phyloP scores from a whole-genome alignment of 2,329 filamentous ascomycete genomes.

The Aspergillus sp. region DNA sequence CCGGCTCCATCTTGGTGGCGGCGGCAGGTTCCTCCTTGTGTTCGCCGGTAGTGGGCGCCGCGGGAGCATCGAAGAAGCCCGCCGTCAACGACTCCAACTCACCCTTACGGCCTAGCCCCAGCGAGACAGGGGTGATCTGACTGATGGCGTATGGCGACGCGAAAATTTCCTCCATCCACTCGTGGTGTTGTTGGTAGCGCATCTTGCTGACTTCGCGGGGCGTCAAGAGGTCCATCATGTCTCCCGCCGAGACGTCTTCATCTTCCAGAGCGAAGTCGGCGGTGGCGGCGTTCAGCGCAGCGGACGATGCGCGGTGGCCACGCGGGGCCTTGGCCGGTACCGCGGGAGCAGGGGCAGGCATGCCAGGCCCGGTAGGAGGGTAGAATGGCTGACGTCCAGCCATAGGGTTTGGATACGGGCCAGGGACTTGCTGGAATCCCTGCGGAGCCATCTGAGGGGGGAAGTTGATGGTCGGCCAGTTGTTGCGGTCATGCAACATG shows the following conservation, averaged over 20 bases:
- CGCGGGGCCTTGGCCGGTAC: constrained; percentile 37
- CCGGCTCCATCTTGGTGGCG: constrained; percentile 64
- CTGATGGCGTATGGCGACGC: constrained; percentile 82
- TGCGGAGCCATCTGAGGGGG: constrained; percentile 53
- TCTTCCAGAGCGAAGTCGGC: constrained; percentile 66
- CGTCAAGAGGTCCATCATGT: constrained; percentile 85
- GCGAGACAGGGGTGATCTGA: constrained; percentile 81
- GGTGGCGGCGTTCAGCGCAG: constrained; percentile 32
- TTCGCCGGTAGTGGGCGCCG: constrained; percentile 28
- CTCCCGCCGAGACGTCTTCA: constrained; percentile 81
- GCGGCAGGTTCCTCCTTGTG: constrained; percentile 27
- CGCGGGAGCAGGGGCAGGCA: constrained; percentile 23
- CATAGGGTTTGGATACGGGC: constrained; percentile 37
- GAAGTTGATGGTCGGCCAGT: constrained; percentile 82
- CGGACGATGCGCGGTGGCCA: constrained; percentile 42
- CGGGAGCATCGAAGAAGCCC: constrained; percentile 71
- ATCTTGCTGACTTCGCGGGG: constrained; percentile 84
- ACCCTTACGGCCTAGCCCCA: constrained; percentile 81
- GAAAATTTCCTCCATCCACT: constrained; percentile 98
- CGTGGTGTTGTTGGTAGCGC: constrained; percentile 90
- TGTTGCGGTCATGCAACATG: constrained; percentile 83
- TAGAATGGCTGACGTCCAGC: constrained; percentile 37
- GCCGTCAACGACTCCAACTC: constrained; percentile 78
- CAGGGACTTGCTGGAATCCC: constrained; percentile 51
- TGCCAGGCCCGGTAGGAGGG: constrained; percentile 26